A percentile compares a stretch with the other conserved stretches of the same genome.
Evolutionary conservation across 805 yeast species (phyloP).

Genomic region (Tetrapisispora pingtungensis): DNA sequence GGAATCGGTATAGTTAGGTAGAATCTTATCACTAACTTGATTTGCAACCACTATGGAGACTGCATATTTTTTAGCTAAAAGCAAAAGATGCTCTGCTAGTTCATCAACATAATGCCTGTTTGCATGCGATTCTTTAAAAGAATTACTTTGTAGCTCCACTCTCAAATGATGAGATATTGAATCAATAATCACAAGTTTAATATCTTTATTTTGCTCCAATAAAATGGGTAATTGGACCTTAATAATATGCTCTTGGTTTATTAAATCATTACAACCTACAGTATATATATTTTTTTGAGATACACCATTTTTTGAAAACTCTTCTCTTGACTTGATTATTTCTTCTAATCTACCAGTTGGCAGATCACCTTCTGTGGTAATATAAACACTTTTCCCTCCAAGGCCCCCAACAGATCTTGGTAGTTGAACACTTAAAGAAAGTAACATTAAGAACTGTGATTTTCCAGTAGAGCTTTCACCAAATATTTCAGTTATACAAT

Average conservation of each 20-base stretch:
- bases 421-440: constrained; percentile 50
- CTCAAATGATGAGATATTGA: constrained; percentile 77
- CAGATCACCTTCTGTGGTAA: constrained; percentile 68
- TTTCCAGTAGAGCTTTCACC: constrained; percentile 87
- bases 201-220: constrained; percentile 29
- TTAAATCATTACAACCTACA: constrained; percentile 55
- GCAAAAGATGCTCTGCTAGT: constrained; percentile 39
- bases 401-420: constrained; percentile 40
- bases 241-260: constrained; percentile 63
- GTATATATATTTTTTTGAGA: constrained; percentile 36
- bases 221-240: constrained; percentile 59
- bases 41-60: constrained; percentile 65
- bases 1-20: constrained; percentile 5
- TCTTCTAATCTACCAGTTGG: constrained; percentile 57
- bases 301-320: constrained; percentile 30
- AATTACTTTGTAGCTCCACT: constrained; percentile 41
- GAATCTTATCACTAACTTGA: constrained; percentile 60
- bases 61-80: constrained; percentile 37
- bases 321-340: constrained; percentile 30
- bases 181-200: constrained; percentile 61
- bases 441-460: constrained; percentile 64
- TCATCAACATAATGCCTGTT: constrained; percentile 35
- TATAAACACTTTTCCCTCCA: constrained; percentile 47
- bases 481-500: constrained; percentile 59
- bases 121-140: constrained; percentile 29